Base-by-base conservation (phyloP, 2,329 filamentous ascomycete genomes). In the Leptodontidium sp. region DNA sequence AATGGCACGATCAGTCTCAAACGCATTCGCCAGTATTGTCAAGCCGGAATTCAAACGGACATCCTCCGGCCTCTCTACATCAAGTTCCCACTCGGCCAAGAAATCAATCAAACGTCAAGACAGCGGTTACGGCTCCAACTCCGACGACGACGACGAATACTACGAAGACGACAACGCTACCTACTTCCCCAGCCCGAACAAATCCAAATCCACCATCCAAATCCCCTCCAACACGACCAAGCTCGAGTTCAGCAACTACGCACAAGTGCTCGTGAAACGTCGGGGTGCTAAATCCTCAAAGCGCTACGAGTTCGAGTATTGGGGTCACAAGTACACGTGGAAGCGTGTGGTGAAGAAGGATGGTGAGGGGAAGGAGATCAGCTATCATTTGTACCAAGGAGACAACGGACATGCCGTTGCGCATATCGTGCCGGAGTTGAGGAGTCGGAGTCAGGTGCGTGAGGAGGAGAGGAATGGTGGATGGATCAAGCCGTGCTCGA, bases 161-260 rank as follows among this genome's bases (percentile, higher is more conserved):
- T 29, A 63, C 29, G 61, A 63, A 17, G 26, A 47, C 24, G 40
- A 47, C 17, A 9, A 38, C 57, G 21, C 21, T 21, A 1, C 17
- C 3, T 75, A 77, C 15, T 26, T 73, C 21, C 66, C 68, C 11
- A 50, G 69, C 2, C 73, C 73, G 77, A 80, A 65, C 76, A 80
- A 64, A 71, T 77, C 62, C 64, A 59, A 65, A 38, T 73, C 69
- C 74, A 68, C 71, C 0, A 43, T 67, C n/a, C 65, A 66, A 17
- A 68, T 75, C 55, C 88, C 92, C 21, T 92, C 90, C 68, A 93
- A 97, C 79, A 91, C 87, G 45, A 92, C 95, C 79, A 93, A 94
- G 81, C 87, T 99, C 43, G 95, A 98, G 79, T 99, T 98, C 79
- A 97, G 93, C 73, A 99, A 98, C 82, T 99, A 99, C 79, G 95